Conservation (phyloP, 164 flowering plant genomes). For the Malania oleifera region DNA sequence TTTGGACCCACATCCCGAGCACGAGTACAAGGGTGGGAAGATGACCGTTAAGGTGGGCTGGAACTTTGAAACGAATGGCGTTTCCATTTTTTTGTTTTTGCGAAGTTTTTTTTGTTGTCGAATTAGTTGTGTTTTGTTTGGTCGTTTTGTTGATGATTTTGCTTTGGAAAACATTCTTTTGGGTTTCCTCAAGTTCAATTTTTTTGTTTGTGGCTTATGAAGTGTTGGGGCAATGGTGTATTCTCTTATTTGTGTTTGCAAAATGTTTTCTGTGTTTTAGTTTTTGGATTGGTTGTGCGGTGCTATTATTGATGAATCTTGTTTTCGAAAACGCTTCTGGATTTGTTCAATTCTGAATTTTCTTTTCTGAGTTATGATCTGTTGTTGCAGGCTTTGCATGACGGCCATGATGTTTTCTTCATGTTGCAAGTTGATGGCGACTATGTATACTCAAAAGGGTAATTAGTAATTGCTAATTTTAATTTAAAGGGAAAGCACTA, state of each 20-base stretch:
- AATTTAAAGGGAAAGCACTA: too few relatives aligned
- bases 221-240: too few relatives aligned
- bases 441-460: slow-evolving; percentile 82
- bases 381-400: slow-evolving; percentile 73
- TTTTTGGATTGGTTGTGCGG: background rate
- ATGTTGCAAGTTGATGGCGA: slow-evolving; percentile 84
- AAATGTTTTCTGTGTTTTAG: slow-evolving; percentile 1
- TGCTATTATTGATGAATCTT: background rate
- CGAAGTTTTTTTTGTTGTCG: slow-evolving; percentile 1
- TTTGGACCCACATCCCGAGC: slow-evolving; percentile 79
- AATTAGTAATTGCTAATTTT: background rate
- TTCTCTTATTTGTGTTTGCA: background rate
- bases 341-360: background rate
- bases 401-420: slow-evolving; percentile 71
- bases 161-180: too few relatives aligned
- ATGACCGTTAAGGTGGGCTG: slow-evolving; percentile 70
- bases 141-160: background rate
- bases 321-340: background rate
- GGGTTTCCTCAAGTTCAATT: too few relatives aligned
- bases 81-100: too few relatives aligned
- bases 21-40: slow-evolving; percentile 66
- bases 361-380: background rate
- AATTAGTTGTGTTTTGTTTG: background rate
- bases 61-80: too few relatives aligned
- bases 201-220: too few relatives aligned